Base-by-base conservation (phyloP, 176 grass and related monocot species). In the Elaeis guineensis region DNA sequence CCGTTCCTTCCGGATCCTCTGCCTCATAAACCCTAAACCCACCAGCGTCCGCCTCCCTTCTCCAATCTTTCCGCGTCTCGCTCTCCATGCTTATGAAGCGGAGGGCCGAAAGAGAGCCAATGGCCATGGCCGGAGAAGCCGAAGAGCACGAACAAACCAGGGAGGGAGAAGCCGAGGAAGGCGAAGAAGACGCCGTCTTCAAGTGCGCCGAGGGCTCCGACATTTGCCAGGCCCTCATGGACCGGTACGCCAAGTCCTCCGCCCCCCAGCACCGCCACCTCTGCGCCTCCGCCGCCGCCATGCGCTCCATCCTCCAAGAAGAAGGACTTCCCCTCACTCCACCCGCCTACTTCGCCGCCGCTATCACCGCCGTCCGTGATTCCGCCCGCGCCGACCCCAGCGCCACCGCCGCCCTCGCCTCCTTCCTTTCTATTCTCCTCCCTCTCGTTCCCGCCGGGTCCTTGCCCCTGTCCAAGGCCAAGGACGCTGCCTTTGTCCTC, bases 251-350 rank as follows among this genome's bases (percentile, higher is more conserved):
- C 75, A 86, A 89, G 72, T 97, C 87, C 24, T 17, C 92, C 81
- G 73, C 92, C 52, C 81, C 87, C 19, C 92, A 97, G 66, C 92
- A 97, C 72, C 92, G 87, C 50, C 92, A 97, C 75, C 84, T 97
- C 44, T 89, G 89, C 72, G 92, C 92, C 54, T 82, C 84, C 30
- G 87, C 87, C 72, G 92, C 78, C 75, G 92, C 87, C 65, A 88
- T 97, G 64, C 84, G 87, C 59, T 87, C 87, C 59, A 97, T 97
- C 29, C 75, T 97, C 57, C 72, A 67, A 24, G 92, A 97, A 51
- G 84, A 88, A 63, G 78, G 78, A 29, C 66, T 73, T 3, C 65
- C 78, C 44, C 78, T 90, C 19, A 72, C 84, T 17, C 78, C 87
- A 17, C 69, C 70, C 0, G 71, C 76, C 51, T 97, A 85, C 80